Conservation (phyloP, 2,329 filamentous ascomycete species). For the Huntiella omanensis region DNA sequence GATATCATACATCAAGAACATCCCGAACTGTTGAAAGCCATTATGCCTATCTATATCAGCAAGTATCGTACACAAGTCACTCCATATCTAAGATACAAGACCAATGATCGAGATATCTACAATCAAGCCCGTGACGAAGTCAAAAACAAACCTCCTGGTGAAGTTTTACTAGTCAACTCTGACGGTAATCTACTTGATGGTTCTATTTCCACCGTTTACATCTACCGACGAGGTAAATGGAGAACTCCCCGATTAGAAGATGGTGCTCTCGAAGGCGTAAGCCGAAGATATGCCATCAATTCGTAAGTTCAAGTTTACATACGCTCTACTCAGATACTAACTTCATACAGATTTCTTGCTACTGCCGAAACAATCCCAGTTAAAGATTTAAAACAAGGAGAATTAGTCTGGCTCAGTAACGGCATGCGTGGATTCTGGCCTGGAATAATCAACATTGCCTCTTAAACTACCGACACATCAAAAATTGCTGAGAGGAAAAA, state of each 20-base stretch:
- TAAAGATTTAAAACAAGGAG: slow-evolving; percentile 45
- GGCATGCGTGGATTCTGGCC: slow-evolving; percentile 61
- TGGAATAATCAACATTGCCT: slow-evolving; percentile 20
- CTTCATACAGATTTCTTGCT: slow-evolving; percentile 33
- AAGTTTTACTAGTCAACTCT: slow-evolving; percentile 57
- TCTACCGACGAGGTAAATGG: slow-evolving; percentile 56
- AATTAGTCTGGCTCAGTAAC: slow-evolving; percentile 78
- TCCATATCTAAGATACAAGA: slow-evolving; percentile 73
- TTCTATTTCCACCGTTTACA: slow-evolving; percentile 64
- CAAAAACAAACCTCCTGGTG: slow-evolving; percentile 17
- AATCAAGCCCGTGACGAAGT: slow-evolving; percentile 41
- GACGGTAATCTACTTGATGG: slow-evolving; percentile 64
- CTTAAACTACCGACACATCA: too few relatives aligned
- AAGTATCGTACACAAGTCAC: slow-evolving; percentile 22
- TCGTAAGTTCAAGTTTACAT: slow-evolving; percentile 23
- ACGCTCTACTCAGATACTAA: not conserved
- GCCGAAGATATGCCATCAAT: slow-evolving; percentile 64
- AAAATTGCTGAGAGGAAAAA: too few relatives aligned
- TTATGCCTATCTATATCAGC: not conserved
- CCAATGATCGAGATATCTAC: slow-evolving; percentile 55
- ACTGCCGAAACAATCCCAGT: slow-evolving; percentile 43
- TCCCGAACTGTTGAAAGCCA: too few relatives aligned
- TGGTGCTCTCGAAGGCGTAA: slow-evolving; percentile 64
- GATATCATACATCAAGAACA: too few relatives aligned
- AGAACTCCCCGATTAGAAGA: slow-evolving; percentile 52